Percentiles rank a stretch among this genome's conserved stretches.
Conservation (phyloP, 75 land plant genomes). For the Isoetes taiwanensis region DNA sequence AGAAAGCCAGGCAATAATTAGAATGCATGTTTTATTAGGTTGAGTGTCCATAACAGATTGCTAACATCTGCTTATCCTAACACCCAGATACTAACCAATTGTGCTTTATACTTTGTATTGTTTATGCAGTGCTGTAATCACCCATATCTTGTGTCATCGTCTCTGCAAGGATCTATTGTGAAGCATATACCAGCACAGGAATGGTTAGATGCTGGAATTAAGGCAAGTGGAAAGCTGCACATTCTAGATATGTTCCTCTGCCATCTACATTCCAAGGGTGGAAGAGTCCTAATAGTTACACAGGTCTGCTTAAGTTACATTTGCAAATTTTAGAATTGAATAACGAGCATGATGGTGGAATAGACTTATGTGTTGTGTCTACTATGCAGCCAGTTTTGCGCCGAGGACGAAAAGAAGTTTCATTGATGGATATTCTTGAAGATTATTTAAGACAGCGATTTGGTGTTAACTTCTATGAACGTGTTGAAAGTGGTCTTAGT, state of each 20-base stretch:
- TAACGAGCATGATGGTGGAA: no score
- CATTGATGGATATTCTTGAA: slow-evolving; percentile 59
- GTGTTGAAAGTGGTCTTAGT: slow-evolving; percentile 41
- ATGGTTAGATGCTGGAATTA: slow-evolving; percentile 45
- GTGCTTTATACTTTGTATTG: no score
- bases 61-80: no score
- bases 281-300: slow-evolving; percentile 15
- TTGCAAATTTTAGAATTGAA: no score
- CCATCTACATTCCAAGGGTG: background rate
- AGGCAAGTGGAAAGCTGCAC: slow-evolving; percentile 76
- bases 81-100: no score
- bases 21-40: no score
- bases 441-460: slow-evolving; percentile 63
- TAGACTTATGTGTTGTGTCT: no score
- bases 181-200: slow-evolving; percentile 23
- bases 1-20: no score
- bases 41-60: no score
- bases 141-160: slow-evolving; percentile 53
- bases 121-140: slow-evolving; percentile 71
- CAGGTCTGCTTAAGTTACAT: no score
- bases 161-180: slow-evolving; percentile 24
- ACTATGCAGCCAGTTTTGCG: no score
- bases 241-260: slow-evolving; percentile 53
- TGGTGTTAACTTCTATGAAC: slow-evolving; percentile 77
- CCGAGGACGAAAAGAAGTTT: slow-evolving; percentile 19